A percentile compares a stretch with the other conserved stretches of the same genome.
Conservation (phyloP, 306 rosid genomes). For the Lathyrus aphaca region DNA sequence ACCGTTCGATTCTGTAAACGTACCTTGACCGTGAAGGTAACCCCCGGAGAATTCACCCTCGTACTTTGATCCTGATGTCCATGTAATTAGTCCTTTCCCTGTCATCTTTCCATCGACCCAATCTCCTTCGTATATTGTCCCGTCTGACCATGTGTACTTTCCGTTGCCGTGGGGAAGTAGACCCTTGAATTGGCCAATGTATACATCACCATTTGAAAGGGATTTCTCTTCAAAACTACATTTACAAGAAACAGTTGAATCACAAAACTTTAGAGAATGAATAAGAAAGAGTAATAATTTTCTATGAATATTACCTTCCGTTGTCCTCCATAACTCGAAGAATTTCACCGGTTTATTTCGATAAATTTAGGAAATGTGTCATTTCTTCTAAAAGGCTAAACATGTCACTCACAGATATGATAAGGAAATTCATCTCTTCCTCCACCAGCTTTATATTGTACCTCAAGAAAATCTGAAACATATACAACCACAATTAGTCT, state of each 20-base stretch:
- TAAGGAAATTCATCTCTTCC: constrained; percentile 31
- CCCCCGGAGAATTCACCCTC: constrained; percentile 91
- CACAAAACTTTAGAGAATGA: constrained; percentile 22
- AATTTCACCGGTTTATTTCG: constrained; percentile 30
- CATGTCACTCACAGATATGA: constrained; percentile 21
- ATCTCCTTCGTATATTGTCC: constrained; percentile 81
- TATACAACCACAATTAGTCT: constrained; percentile 33
- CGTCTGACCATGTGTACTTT: constrained; percentile 79
- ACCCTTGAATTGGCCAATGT: constrained; percentile 61
- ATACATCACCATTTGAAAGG: constrained; percentile 73
- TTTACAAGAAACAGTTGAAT: constrained; percentile 26
- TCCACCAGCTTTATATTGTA: constrained; percentile 36
- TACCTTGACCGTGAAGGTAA: constrained; percentile 83
- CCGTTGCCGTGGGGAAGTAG: constrained; percentile 79
- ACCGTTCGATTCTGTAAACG: constrained; percentile 51
- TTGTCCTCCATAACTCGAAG: constrained; percentile 53
- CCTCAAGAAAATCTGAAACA: constrained; percentile 32
- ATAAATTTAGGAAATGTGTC: constrained; percentile 28
- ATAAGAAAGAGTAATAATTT: constrained; percentile 19
- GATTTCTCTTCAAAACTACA: constrained; percentile 57
- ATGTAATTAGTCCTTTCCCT: constrained; percentile 70
- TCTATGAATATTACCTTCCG: constrained; percentile 53
- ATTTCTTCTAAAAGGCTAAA: constrained; percentile 38
- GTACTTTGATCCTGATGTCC: constrained; percentile 77
- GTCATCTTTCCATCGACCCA: constrained; percentile 87